These are phyloP conservation scores for Spergularia marina DNA, from an alignment of 148 eudicot genomes.

Conservation along the genomic window DNA sequence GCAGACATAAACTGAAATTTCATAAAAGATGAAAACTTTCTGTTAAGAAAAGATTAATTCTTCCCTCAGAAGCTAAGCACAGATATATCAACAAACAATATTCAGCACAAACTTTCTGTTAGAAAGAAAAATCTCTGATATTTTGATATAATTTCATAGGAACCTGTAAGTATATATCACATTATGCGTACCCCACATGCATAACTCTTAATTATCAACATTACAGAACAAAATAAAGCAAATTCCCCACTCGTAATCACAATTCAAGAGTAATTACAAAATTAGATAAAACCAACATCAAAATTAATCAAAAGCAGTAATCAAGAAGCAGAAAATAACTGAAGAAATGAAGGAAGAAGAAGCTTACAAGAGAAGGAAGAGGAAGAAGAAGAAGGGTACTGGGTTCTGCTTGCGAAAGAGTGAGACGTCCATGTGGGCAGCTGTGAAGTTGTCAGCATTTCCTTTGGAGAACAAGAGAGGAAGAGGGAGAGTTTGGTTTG, in stretches of 20 bases:
- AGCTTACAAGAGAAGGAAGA: slow-evolving; percentile 5
- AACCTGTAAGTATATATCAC: too few species aligned
- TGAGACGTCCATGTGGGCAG: background rate
- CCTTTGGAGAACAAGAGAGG: background rate
- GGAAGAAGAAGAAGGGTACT: background rate
- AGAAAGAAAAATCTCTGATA: too few species aligned
- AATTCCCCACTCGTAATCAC: background rate
- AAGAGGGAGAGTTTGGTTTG: background rate
- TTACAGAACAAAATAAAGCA: background rate
- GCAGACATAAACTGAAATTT: too few species aligned
- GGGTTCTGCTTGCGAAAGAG: background rate
- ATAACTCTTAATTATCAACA: too few species aligned
- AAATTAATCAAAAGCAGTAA: background rate
- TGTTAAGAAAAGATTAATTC: too few species aligned
- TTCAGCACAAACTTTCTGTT: too few species aligned
- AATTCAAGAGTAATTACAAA: background rate
- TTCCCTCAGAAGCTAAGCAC: too few species aligned
- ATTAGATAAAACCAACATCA: background rate
- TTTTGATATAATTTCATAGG: too few species aligned
- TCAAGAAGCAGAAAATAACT: background rate
- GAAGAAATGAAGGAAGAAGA: too few species aligned
- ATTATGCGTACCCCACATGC: too few species aligned
- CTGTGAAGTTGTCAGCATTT: slow-evolving; percentile 1
- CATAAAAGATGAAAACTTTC: too few species aligned
- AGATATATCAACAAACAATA: too few species aligned